Percentiles rank a stretch among this genome's conserved stretches.
phyloP scores from a whole-genome alignment of 2,329 filamentous ascomycete genomes.

The Bertia moriformis region DNA sequence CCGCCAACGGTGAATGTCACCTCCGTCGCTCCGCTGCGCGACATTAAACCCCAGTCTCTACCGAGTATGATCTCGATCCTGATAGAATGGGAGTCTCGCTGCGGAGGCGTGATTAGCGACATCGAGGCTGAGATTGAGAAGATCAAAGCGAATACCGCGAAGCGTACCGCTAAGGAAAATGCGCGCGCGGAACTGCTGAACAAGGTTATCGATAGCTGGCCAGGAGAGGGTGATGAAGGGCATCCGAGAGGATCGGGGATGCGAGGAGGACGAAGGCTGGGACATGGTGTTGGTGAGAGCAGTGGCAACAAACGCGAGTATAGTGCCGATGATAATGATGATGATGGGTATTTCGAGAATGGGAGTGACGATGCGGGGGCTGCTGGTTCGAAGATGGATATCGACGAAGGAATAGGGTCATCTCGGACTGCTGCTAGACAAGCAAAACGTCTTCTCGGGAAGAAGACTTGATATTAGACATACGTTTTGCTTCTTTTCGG shows the following conservation, averaged over 20 bases:
- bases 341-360: background rate
- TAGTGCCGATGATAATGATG: background rate
- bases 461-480: background rate
- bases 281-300: background rate
- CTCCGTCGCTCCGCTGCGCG: background rate
- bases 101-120: background rate
- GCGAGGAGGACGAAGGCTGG: background rate
- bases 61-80: background rate
- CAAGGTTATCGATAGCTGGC: background rate
- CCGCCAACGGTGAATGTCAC: background rate
- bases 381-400: background rate
- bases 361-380: background rate
- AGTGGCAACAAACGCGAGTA: slow-evolving; percentile 1
- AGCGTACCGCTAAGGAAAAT: background rate
- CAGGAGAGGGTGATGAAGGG: too few species aligned
- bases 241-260: background rate
- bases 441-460: background rate
- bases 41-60: background rate
- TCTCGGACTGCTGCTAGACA: background rate
- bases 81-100: background rate
- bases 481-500: too few species aligned
- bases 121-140: background rate
- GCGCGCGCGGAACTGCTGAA: background rate
- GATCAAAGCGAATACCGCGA: background rate
- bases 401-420: background rate